Percentiles rank a stretch among this genome's conserved stretches.
Conservation (phyloP, 495 filamentous ascomycete genomes). For the Trichoderma reesei region DNA sequence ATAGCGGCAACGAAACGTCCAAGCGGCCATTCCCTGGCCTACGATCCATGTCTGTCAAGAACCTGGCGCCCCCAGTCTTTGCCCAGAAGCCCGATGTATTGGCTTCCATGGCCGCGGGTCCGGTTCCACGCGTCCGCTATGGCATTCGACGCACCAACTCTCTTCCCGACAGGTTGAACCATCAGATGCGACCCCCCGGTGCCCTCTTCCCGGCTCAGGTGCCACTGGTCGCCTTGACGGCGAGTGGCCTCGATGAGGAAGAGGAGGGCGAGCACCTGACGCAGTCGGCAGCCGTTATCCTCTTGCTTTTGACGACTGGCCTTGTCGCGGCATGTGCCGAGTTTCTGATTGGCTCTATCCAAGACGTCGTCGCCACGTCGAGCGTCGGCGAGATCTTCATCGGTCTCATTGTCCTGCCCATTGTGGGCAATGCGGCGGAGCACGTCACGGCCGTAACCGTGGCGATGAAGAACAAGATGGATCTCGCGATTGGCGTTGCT, state of each 20-base stretch:
- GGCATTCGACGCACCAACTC: slow-evolving; percentile 71
- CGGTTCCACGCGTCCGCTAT: slow-evolving; percentile 43
- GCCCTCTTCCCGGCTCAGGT: slow-evolving; percentile 35
- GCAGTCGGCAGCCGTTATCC: slow-evolving; percentile 59
- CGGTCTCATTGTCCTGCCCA: slow-evolving; percentile 79
- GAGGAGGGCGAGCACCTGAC: slow-evolving; percentile 50
- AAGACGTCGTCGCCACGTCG: slow-evolving; percentile 53
- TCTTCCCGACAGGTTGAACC: slow-evolving; percentile 59
- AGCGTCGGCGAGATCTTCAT: slow-evolving; percentile 70
- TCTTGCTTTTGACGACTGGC: slow-evolving; percentile 65
- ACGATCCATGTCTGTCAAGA: slow-evolving; percentile 31
- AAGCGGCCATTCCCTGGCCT: slow-evolving; percentile 34
- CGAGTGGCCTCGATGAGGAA: slow-evolving; percentile 20
- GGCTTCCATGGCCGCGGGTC: slow-evolving; percentile 24
- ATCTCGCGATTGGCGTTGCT: slow-evolving; percentile 82
- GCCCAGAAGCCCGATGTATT: slow-evolving; percentile 20
- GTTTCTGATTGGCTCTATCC: slow-evolving; percentile 75
- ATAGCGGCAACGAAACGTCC: slow-evolving; percentile 4
- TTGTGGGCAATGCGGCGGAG: slow-evolving; percentile 88
- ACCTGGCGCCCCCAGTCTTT: slow-evolving; percentile 37
- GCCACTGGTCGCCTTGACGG: slow-evolving; percentile 21
- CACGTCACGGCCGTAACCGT: slow-evolving; percentile 86
- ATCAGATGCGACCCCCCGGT: slow-evolving; percentile 20
- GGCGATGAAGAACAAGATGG: slow-evolving; percentile 93
- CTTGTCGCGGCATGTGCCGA: slow-evolving; percentile 82